Percentiles rank a stretch among this genome's conserved stretches.
Evolutionary conservation across 345 rosid species (phyloP).

Genomic region (Mercurialis annua): DNA sequence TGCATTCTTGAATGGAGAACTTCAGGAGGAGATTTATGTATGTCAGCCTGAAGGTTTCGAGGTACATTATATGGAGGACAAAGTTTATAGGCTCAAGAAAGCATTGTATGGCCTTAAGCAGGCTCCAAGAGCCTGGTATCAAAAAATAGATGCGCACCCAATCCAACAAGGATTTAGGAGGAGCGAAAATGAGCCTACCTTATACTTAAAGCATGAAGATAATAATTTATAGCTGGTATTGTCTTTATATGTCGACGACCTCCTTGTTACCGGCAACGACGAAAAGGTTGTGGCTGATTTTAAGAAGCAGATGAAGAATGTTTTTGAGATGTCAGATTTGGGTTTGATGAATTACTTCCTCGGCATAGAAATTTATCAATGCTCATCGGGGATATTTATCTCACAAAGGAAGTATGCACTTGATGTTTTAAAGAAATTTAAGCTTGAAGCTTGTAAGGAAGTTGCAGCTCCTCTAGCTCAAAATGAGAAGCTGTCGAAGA

Average conservation of each 20-base stretch:
- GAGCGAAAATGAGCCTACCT: neutral
- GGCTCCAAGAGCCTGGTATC: neutral
- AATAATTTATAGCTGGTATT: neutral
- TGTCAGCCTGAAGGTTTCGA: neutral
- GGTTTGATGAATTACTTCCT: neutral
- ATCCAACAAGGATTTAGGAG: neutral
- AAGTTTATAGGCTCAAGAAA: neutral
- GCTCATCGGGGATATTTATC: neutral
- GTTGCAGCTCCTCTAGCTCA: neutral
- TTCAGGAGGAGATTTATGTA: neutral
- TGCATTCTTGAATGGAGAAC: neutral
- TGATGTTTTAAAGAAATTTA: neutral
- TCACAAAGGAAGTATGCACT: neutral
- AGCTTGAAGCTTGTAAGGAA: neutral
- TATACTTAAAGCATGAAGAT: neutral
- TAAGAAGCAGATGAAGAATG: neutral
- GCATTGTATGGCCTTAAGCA: neutral
- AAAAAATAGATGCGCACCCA: neutral
- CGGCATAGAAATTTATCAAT: neutral
- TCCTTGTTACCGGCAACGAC: neutral
- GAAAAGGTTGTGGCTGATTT: neutral
- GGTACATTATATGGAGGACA: neutral
- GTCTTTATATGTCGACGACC: neutral
- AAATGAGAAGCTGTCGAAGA: neutral
- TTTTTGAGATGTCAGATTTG: neutral